Evolutionary conservation across 225 moss, liverwort and hornwort species (phyloP), one percentile per base, ranked within the genome.

Genomic region (Anthoceros angustus): DNA sequence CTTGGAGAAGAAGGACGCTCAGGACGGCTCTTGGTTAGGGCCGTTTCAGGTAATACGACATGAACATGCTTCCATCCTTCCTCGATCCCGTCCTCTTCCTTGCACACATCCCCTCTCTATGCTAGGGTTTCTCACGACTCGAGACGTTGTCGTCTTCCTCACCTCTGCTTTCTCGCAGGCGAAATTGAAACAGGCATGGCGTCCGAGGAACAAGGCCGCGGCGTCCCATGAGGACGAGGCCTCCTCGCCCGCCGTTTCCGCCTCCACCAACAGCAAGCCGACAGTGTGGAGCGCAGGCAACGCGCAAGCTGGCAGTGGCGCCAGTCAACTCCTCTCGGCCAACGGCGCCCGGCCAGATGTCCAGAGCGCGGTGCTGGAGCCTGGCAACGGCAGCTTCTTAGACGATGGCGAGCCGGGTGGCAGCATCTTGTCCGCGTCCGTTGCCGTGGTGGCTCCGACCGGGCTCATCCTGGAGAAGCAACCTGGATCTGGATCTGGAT

Each of bases 131-230:
- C 18, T 12, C 25, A 39, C 23, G 26, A 45, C 25, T 41, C 23
- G 23, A 67, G 67, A 20, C 14, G 0, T 26, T 70, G n/a, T 41
- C 42, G 43, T 18, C 16, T 40, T 9, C 63, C 20, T 10, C 4
- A 12, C 16, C n/a, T 39, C 25, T 66, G 62, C 66, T 24, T 60
- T 60, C 25, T 20, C 50, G 45, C 79, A 95, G 95, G 62, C 68
- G 25, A 91, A 81, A 76, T 88, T 92, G 45, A 87, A 80, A 66
- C 76, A 80, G 77, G 86, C 92, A 23, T 98, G 89, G 89, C 84
- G 82, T 70, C 42, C 60, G 9, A 69, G 76, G 71, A 80, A 70
- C 18, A 55, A 20, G 8, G 5, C n/a, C 18, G 5, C 55, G n/a
- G 55, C 55, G n/a, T 55, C 55, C n/a, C n/a, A 55, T 15, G n/a